Percentiles rank a stretch among this genome's conserved stretches.
Conservation (phyloP, 805 yeast species). For the Pichia deserticola region DNA sequence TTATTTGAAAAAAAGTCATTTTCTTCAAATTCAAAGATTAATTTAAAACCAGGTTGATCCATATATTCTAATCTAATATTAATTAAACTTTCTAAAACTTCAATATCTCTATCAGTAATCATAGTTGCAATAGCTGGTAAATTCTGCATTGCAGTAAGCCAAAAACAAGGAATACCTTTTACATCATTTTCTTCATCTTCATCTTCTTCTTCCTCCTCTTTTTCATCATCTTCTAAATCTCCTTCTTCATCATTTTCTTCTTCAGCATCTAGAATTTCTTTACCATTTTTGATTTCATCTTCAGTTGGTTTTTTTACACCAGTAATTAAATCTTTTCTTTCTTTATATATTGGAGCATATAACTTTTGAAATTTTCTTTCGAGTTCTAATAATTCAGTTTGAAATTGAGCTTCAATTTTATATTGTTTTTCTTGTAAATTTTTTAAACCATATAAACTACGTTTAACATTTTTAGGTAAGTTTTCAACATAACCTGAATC, state of each 20-base stretch:
- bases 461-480: conserved; percentile 65
- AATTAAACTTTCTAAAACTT: conserved; percentile 58
- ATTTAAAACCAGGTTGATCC: conserved; percentile 79
- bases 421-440: conserved; percentile 72
- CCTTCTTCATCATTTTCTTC: conserved; percentile 27
- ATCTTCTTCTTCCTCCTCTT: conserved; percentile 35
- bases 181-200: conserved; percentile 28
- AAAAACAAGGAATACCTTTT: conserved; percentile 86
- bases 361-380: conserved; percentile 70
- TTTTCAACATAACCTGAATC: conserved; percentile 79
- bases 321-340: conserved; percentile 61
- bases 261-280: conserved; percentile 49
- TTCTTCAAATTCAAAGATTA: conserved; percentile 70
- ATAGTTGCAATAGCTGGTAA: conserved; percentile 73
- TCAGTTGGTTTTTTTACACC: conserved; percentile 74
- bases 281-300: conserved; percentile 75
- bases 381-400: conserved; percentile 75
- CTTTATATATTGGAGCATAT: conserved; percentile 69
- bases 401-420: conserved; percentile 84
- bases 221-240: conserved; percentile 36
- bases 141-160: conserved; percentile 94
- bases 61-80: conserved; percentile 77
- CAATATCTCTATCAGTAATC: conserved; percentile 84
- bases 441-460: conserved; percentile 76
- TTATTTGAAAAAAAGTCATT: conserved; percentile 75